These are phyloP conservation scores for Penicillium sp. DNA, from an alignment of 2,329 filamentous ascomycete genomes.

Conservation along the genomic window DNA sequence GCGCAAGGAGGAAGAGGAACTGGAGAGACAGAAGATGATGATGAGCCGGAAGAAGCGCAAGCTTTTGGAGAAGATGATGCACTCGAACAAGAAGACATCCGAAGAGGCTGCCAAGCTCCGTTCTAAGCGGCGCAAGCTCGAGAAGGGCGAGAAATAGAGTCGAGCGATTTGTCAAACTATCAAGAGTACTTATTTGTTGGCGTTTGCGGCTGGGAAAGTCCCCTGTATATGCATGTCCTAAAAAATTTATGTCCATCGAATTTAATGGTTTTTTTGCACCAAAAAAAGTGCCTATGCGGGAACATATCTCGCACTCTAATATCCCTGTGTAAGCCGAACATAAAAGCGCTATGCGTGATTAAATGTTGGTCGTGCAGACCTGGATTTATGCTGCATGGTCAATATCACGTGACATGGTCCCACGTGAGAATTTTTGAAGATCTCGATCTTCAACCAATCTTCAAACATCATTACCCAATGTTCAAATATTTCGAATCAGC, in stretches of 20 bases:
- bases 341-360: background rate
- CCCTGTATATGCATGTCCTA: conserved; percentile 29
- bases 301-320: background rate
- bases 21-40: conserved; percentile 96
- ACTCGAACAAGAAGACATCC: conserved; percentile 90
- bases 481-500: background rate
- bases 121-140: conserved; percentile 85
- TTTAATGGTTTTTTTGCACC: conserved; percentile 9
- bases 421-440: conserved; percentile 14
- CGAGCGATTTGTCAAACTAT: conserved; percentile 11
- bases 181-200: conserved; percentile 15
- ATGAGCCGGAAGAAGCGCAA: conserved; percentile 97
- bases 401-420: conserved; percentile 11
- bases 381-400: background rate
- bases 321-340: background rate
- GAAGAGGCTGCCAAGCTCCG: conserved; percentile 84
- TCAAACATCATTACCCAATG: background rate
- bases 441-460: background rate
- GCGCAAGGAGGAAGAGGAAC: conserved; percentile 73
- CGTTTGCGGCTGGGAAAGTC: conserved; percentile 27
- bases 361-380: background rate
- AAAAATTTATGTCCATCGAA: conserved; percentile 23
- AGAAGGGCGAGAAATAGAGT: conserved; percentile 52
- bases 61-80: conserved; percentile 95
- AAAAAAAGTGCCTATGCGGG: background rate